phyloP scores from a whole-genome alignment of 495 filamentous ascomycete species.

The Talaromyces stipitatus region DNA sequence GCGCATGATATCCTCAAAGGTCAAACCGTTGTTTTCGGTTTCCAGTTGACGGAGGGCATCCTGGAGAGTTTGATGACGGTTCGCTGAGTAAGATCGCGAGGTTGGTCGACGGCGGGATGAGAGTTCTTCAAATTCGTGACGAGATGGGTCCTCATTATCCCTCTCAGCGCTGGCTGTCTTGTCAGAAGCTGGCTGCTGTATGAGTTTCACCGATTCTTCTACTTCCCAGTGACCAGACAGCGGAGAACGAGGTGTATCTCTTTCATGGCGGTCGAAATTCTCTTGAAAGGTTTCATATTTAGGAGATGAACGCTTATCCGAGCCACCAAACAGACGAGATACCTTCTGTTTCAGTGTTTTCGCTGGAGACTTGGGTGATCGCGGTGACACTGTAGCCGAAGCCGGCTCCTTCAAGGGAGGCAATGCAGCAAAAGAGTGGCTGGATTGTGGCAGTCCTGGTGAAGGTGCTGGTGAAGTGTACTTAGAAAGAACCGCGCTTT shows the following conservation, averaged over 20 bases:
- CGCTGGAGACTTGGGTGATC: neutral
- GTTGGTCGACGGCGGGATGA: neutral
- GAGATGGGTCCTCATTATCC: neutral
- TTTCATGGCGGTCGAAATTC: neutral
- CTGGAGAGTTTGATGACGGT: constrained; percentile 2
- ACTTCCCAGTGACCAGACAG: neutral
- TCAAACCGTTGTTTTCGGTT: neutral
- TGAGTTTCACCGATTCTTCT: neutral
- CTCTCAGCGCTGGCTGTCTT: neutral
- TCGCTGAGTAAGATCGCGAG: constrained; percentile 2
- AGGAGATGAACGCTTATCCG: neutral
- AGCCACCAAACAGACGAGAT: constrained; percentile 3
- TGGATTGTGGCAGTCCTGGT: neutral
- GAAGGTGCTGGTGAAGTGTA: neutral
- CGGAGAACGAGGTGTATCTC: neutral
- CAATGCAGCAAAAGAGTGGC: neutral
- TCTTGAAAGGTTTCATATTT: neutral
- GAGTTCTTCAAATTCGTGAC: neutral
- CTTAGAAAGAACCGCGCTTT: constrained; percentile 4
- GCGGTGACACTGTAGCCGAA: neutral
- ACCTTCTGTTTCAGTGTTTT: constrained; percentile 1
- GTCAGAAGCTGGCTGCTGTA: neutral
- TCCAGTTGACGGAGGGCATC: constrained; percentile 1
- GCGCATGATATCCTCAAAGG: constrained; percentile 2
- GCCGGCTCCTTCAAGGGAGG: neutral